Conservation (phyloP, 1,284 basidiomycete species). For the Mycena citricolor region DNA sequence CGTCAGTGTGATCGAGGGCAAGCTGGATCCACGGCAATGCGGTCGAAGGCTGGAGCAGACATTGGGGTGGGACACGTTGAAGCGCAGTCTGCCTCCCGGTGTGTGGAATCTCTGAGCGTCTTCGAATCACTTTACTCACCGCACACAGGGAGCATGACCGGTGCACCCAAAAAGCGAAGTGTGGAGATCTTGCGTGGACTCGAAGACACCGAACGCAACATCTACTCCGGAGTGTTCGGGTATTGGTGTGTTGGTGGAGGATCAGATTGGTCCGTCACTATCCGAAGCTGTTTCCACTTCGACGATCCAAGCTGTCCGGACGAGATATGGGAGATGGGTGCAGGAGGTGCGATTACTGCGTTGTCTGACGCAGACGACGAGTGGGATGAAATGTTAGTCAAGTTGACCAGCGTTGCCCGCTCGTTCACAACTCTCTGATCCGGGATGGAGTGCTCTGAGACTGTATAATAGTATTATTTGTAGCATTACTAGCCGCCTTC, state of each 20-base stretch:
- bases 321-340: constrained; percentile 79
- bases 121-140: constrained; percentile 7
- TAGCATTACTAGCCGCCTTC: too few relatives aligned
- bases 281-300: constrained; percentile 87
- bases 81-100: constrained; percentile 87
- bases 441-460: too few relatives aligned
- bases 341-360: constrained; percentile 95
- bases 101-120: constrained; percentile 6
- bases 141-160: constrained; percentile 90
- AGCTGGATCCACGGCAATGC: constrained; percentile 38
- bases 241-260: constrained; percentile 90
- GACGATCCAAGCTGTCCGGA: constrained; percentile 37
- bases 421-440: constrained; percentile 48
- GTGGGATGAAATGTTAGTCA: constrained; percentile 93
- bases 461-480: too few relatives aligned
- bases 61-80: constrained; percentile 80
- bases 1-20: constrained; percentile 90
- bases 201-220: constrained; percentile 69
- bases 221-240: constrained; percentile 95
- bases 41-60: too few relatives aligned
- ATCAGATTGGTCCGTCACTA: constrained; percentile 94
- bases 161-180: constrained; percentile 93
- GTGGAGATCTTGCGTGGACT: constrained; percentile 87
- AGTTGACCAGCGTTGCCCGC: constrained; percentile 71
- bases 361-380: constrained; percentile 85